Evolutionary conservation across 2,329 filamentous ascomycete species (phyloP), one percentile per base, ranked within the genome.

Genomic region (Ophiostoma novo-ulmi): DNA sequence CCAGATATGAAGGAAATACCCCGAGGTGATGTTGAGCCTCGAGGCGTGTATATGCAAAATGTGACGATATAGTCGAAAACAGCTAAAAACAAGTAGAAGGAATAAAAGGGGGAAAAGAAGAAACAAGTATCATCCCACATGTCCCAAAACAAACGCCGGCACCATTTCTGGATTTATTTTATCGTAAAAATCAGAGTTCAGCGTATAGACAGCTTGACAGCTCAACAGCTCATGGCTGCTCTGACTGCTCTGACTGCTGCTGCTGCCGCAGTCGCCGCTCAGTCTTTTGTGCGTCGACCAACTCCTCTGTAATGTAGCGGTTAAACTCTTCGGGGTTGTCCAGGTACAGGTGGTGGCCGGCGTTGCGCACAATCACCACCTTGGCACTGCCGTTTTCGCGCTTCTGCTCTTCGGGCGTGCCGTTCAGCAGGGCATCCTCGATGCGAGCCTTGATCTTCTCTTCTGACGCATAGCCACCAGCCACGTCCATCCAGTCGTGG

Each of bases 401-500:
- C 71, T 82, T 80, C 78, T 84, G 87, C 79, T 96, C 91, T 71
- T 93, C 90, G 1, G 85, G 82, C 0, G 85, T 89, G 31, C 86
- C 91, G 31, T 85, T 79, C 14, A 84, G 80, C 3, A 97, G 80
- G 0, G 85, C 83, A 68, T 86, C 85, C 36, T 81, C 80, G 74
- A 86, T 87, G 73, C 90, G 88, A 71, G 89, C 84, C 72, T 92
- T 89, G 14, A 98, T 85, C 78, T 91, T 93, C 80, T 94, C 87
- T 77, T 91, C 87, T 0, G 94, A 89, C 0, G 91, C 93, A 66
- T 89, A 87, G 0, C 95, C 95, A 38, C 94, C 95, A 0, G 88
- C 88, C 10, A 95, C 89, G 75, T 99, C 95, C 95, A 99, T 99
- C 95, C 95, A 99, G 82, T 99, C 95, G 77, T 95, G 89, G 76